Evolutionary conservation across 805 yeast genomes (phyloP).

Genomic region (Kockiozyma suomiensis): DNA sequence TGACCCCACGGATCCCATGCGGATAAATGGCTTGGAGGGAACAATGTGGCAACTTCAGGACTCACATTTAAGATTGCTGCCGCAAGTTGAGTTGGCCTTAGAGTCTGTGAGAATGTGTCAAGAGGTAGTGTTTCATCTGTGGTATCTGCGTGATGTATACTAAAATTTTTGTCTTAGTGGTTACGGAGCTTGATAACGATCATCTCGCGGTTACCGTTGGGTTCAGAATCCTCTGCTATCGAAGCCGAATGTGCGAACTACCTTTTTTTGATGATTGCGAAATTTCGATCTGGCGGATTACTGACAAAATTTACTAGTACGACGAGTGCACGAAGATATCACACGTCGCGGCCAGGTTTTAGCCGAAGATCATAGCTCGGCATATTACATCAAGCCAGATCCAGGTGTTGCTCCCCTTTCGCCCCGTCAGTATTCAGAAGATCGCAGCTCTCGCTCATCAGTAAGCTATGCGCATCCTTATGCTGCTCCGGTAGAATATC

Average conservation of each 20-base stretch:
- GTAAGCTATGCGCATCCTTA: constrained; percentile 3
- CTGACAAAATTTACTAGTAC: neutral
- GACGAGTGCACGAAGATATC: constrained; percentile 17
- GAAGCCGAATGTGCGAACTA: constrained; percentile 18
- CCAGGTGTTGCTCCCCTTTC: constrained; percentile 10
- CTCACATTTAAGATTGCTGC: constrained; percentile 22
- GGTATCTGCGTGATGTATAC: neutral
- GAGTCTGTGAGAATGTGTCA: constrained; percentile 27
- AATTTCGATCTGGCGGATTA: neutral
- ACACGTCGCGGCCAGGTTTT: constrained; percentile 8
- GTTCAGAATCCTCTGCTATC: constrained; percentile 3
- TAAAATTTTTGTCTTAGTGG: constrained; percentile 1
- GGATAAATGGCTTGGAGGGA: constrained; percentile 18
- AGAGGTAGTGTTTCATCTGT: no score
- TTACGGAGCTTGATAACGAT: constrained; percentile 22
- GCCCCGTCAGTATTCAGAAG: constrained; percentile 15
- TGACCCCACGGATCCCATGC: constrained; percentile 15
- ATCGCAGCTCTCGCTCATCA: constrained; percentile 5
- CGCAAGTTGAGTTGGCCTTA: constrained; percentile 23
- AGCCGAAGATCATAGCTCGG: constrained; percentile 7
- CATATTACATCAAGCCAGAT: constrained; percentile 9
- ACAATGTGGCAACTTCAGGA: constrained; percentile 33
- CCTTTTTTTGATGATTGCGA: neutral
- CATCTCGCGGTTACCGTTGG: constrained; percentile 15
- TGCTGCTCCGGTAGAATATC: neutral